phyloP scores from a whole-genome alignment of 2,329 filamentous ascomycete species.

The Cercospora beticola region DNA sequence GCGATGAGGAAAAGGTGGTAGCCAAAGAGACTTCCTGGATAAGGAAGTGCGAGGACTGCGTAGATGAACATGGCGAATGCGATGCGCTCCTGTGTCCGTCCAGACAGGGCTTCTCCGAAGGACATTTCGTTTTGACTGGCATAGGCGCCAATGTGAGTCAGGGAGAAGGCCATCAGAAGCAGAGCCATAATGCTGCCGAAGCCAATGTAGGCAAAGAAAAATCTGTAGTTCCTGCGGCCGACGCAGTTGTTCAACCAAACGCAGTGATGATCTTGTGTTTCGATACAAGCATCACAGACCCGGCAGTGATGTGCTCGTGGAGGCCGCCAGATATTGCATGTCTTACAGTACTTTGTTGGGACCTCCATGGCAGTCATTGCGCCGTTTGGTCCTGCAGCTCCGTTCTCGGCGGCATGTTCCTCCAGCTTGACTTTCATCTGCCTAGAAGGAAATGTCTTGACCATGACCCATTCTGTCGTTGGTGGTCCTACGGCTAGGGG shows the following conservation, averaged over 20 bases:
- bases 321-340: constrained; percentile 95
- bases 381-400: constrained; percentile 37
- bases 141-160: constrained; percentile 80
- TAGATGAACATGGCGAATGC: constrained; percentile 84
- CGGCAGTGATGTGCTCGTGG: constrained; percentile 95
- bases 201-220: constrained; percentile 90
- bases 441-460: constrained; percentile 45
- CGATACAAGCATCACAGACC: constrained; percentile 93
- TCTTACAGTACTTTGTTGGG: constrained; percentile 96
- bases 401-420: constrained; percentile 20
- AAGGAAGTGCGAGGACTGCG: constrained; percentile 69
- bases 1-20: constrained; percentile 93
- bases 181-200: constrained; percentile 73
- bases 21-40: constrained; percentile 77
- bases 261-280: constrained; percentile 96
- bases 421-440: constrained; percentile 14
- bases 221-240: constrained; percentile 94
- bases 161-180: constrained; percentile 72
- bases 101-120: constrained; percentile 62
- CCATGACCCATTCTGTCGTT: constrained; percentile 90
- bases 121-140: constrained; percentile 61
- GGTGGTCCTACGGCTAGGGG: constrained; percentile 78
- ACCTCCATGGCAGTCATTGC: constrained; percentile 83
- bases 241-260: constrained; percentile 99
- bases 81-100: constrained; percentile 32